phyloP scores from a whole-genome alignment of 345 rosid genomes.

The Aquilaria sinensis region DNA sequence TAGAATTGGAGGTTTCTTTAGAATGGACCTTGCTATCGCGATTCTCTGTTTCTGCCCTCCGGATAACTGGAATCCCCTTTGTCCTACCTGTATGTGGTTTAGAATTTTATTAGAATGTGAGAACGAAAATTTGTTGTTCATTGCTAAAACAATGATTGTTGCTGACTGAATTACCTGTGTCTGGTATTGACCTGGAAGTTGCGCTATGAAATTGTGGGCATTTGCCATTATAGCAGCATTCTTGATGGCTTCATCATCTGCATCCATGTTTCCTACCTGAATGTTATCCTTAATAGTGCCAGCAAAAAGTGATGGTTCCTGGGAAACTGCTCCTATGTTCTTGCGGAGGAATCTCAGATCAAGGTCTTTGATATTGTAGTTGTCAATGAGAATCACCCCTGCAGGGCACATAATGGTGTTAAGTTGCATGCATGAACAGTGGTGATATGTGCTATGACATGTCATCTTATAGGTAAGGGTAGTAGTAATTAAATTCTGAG shows the following conservation, averaged over 20 bases:
- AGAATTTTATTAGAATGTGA: neutral
- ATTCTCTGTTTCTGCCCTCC: constrained; percentile 72
- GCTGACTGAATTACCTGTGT: constrained; percentile 32
- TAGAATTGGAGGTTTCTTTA: constrained; percentile 61
- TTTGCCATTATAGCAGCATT: constrained; percentile 50
- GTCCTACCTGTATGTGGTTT: constrained; percentile 39
- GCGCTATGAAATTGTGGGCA: constrained; percentile 45
- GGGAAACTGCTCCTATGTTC: constrained; percentile 50
- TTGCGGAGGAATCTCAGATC: constrained; percentile 43
- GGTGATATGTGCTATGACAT: too few relatives aligned
- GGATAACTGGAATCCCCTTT: constrained; percentile 61
- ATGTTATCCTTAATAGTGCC: constrained; percentile 59
- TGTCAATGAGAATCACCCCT: constrained; percentile 49
- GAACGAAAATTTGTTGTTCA: neutral
- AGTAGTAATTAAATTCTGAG: too few relatives aligned
- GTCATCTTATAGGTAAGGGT: too few relatives aligned
- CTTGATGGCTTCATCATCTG: constrained; percentile 34
- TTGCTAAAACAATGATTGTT: neutral
- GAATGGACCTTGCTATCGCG: constrained; percentile 59
- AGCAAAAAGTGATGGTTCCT: constrained; percentile 56
- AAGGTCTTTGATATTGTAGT: constrained; percentile 44
- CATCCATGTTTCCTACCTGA: constrained; percentile 51
- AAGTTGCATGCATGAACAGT: neutral
- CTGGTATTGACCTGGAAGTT: constrained; percentile 43
- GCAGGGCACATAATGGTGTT: constrained; percentile 1